Conservation (phyloP, 768 basidiomycete genomes). For the Bullera alba region DNA sequence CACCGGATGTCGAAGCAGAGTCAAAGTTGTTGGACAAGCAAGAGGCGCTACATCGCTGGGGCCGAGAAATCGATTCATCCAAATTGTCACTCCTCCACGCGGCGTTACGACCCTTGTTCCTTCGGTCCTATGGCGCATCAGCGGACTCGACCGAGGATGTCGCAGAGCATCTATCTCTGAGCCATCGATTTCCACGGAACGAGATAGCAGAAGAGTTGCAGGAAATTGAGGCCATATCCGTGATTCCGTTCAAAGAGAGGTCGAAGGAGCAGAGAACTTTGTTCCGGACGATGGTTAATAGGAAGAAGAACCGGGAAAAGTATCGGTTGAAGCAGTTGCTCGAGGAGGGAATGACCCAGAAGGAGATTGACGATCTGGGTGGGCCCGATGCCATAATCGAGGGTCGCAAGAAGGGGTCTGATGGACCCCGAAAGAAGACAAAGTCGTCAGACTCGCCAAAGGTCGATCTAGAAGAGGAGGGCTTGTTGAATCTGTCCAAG, state of each 20-base stretch:
- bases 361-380: constrained; percentile 18
- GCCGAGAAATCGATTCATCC: no score
- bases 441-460: not conserved
- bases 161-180: not conserved
- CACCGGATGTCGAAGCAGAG: not conserved
- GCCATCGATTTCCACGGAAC: not conserved
- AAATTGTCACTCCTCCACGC: no score
- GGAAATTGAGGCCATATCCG: not conserved
- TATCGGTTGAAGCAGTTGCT: constrained; percentile 13
- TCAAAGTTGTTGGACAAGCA: no score
- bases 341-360: constrained; percentile 14
- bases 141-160: no score
- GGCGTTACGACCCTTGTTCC: no score
- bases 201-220: not conserved
- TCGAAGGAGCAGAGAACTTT: not conserved
- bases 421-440: no score
- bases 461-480: not conserved
- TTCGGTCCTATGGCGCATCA: no score
- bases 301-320: constrained; percentile 10
- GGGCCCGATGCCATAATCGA: constrained; percentile 17
- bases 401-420: not conserved
- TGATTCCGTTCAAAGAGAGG: not conserved
- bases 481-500: not conserved
- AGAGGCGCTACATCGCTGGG: no score
- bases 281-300: not conserved